Conservation (phyloP, 1,139 yeast genomes). For the Yamadazyma mexicana region DNA sequence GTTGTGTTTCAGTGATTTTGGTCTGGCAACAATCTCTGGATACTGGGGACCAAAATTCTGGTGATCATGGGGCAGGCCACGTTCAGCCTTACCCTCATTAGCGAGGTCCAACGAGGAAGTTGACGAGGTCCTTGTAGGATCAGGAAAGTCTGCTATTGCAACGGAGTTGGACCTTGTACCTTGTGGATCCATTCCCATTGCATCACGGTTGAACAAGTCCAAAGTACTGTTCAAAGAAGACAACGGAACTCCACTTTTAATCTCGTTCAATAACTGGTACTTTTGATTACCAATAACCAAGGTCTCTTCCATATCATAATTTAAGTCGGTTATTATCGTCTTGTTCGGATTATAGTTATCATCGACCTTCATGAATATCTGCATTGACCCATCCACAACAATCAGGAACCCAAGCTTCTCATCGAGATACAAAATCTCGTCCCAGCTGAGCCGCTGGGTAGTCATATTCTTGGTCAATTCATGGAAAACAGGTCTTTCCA, state of each 20-base stretch:
- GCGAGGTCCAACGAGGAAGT: constrained; percentile 16
- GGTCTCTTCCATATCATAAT: constrained; percentile 40
- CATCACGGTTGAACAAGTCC: constrained; percentile 47
- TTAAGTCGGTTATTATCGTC: constrained; percentile 22
- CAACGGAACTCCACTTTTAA: constrained; percentile 81
- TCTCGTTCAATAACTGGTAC: constrained; percentile 81
- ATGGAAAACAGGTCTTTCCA: constrained; percentile 87
- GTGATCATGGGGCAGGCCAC: background rate
- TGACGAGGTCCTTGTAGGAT: constrained; percentile 9
- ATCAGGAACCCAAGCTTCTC: constrained; percentile 83
- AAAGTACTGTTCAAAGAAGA: constrained; percentile 81
- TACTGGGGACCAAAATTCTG: constrained; percentile 8
- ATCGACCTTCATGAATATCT: constrained; percentile 66
- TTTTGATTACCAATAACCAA: constrained; percentile 47
- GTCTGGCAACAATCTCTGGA: constrained; percentile 60
- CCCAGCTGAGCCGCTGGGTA: constrained; percentile 76
- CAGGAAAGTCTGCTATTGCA: constrained; percentile 2
- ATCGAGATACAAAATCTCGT: constrained; percentile 72
- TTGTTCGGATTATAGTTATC: constrained; percentile 15
- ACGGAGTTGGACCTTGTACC: constrained; percentile 2
- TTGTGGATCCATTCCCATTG: background rate
- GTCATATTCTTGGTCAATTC: constrained; percentile 91
- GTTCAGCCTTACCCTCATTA: background rate
- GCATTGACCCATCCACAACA: constrained; percentile 91
- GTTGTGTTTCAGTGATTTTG: constrained; percentile 33